These are phyloP conservation scores for Vaccinium darrowii DNA, from an alignment of 148 eudicot genomes.

Conservation along the genomic window DNA sequence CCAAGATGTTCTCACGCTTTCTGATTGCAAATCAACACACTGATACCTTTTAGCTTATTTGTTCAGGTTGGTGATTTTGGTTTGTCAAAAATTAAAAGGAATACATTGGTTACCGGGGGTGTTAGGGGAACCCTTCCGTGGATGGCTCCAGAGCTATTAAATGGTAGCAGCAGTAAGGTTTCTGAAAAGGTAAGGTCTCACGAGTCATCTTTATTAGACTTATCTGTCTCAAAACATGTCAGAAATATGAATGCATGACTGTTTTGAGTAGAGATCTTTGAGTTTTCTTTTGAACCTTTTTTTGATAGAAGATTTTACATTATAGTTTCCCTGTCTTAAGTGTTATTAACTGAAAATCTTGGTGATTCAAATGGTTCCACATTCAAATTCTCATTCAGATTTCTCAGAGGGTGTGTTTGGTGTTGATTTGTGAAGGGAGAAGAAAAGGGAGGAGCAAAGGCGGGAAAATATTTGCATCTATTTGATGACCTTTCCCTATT, in stretches of 20 bases:
- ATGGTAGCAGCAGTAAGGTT: conserved; percentile 39
- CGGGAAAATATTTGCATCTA: background rate
- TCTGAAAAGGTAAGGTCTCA: conserved; percentile 38
- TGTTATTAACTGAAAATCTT: background rate
- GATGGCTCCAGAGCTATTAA: conserved; percentile 61
- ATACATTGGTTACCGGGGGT: conserved; percentile 51
- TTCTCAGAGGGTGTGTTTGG: background rate
- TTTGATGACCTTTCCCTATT: background rate
- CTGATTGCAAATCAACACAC: background rate
- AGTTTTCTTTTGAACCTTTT: conserved; percentile 1
- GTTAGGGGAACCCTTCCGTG: conserved; percentile 57
- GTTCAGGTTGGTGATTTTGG: conserved; percentile 53
- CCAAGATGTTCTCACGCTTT: background rate
- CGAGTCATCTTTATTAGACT: background rate
- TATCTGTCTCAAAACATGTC: background rate
- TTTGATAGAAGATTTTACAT: background rate
- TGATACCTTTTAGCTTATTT: conserved; percentile 2
- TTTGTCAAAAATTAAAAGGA: conserved; percentile 45
- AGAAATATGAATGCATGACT: background rate
- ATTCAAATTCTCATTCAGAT: background rate
- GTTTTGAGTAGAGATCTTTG: background rate
- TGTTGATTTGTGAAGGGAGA: background rate
- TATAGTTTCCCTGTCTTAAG: background rate
- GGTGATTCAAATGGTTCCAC: background rate
- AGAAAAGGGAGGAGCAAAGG: background rate